These are phyloP conservation scores for Actinomortierella wolfii DNA, from an alignment of 371 early-diverging fungal genomes.

Conservation along the genomic window DNA sequence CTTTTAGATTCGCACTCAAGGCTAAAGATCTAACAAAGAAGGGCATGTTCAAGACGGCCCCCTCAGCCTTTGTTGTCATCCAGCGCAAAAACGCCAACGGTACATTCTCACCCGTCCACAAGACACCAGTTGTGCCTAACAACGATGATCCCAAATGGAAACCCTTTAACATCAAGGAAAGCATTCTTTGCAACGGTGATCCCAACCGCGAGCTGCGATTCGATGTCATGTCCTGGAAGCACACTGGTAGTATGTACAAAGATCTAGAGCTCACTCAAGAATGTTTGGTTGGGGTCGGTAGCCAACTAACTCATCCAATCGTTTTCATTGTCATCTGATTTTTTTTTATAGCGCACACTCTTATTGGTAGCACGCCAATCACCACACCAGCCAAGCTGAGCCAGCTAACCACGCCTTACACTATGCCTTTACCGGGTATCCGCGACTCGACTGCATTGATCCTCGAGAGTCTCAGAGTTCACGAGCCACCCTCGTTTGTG, in stretches of 20 bases:
- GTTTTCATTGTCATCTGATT: neutral
- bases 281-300: neutral
- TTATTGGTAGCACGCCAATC: constrained; percentile 12
- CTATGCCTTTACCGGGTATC: constrained; percentile 25
- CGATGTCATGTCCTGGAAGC: constrained; percentile 32
- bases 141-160: constrained; percentile 22
- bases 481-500: constrained; percentile 45
- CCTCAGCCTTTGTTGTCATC: constrained; percentile 33
- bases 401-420: constrained; percentile 13
- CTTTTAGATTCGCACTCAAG: constrained; percentile 24
- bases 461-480: constrained; percentile 13
- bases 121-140: constrained; percentile 10
- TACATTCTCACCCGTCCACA: constrained; percentile 39
- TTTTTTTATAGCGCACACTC: constrained; percentile 11
- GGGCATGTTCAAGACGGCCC: constrained; percentile 31
- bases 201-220: constrained; percentile 25
- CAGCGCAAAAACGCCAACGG: constrained; percentile 31
- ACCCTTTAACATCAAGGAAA: constrained; percentile 31
- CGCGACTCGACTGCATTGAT: constrained; percentile 11
- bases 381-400: constrained; percentile 16
- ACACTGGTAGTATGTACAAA: constrained; percentile 20
- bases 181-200: constrained; percentile 40
- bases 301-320: neutral
- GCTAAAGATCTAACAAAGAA: constrained; percentile 38
- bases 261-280: neutral